A percentile compares a stretch with the other conserved stretches of the same genome.
Conservation (phyloP, 2,329 filamentous ascomycete species). For the Blumeriella jaapii region DNA sequence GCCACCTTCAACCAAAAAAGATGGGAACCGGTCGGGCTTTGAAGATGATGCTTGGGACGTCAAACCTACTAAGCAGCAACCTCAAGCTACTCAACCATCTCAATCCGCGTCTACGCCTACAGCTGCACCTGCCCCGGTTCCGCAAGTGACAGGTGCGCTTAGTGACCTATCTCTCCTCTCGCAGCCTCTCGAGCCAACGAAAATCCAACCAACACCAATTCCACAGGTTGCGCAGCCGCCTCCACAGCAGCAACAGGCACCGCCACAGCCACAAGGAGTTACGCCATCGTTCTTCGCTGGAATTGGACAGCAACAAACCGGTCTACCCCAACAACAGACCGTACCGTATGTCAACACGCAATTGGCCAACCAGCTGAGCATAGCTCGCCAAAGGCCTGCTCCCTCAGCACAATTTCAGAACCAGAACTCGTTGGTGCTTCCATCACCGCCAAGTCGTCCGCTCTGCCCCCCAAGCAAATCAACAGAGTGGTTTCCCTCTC, state of each 20-base stretch:
- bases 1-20: conserved; percentile 35
- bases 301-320: conserved; percentile 37
- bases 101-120: conserved; percentile 31
- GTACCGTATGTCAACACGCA: conserved; percentile 19
- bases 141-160: conserved; percentile 60
- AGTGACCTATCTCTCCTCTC: conserved; percentile 55
- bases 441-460: conserved; percentile 65
- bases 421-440: conserved; percentile 56
- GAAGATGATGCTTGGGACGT: conserved; percentile 98
- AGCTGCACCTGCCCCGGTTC: too few species aligned
- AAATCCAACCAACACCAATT: conserved; percentile 26
- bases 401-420: conserved; percentile 50
- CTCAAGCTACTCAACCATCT: conserved; percentile 28
- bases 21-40: conserved; percentile 52
- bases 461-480: conserved; percentile 76
- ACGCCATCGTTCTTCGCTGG: conserved; percentile 47
- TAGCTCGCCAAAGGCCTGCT: conserved; percentile 56
- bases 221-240: conserved; percentile 21
- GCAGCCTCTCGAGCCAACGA: conserved; percentile 44
- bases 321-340: conserved; percentile 24
- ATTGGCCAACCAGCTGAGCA: conserved; percentile 29
- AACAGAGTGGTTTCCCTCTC: conserved; percentile 60
- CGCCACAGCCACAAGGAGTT: conserved; percentile 36
- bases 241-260: conserved; percentile 27
- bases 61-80: conserved; percentile 59